Percentiles rank a stretch among this genome's conserved stretches.
These are phyloP conservation scores for Pestalotiopsis fici DNA, from an alignment of 2,329 filamentous ascomycete species.

Conservation along the genomic window DNA sequence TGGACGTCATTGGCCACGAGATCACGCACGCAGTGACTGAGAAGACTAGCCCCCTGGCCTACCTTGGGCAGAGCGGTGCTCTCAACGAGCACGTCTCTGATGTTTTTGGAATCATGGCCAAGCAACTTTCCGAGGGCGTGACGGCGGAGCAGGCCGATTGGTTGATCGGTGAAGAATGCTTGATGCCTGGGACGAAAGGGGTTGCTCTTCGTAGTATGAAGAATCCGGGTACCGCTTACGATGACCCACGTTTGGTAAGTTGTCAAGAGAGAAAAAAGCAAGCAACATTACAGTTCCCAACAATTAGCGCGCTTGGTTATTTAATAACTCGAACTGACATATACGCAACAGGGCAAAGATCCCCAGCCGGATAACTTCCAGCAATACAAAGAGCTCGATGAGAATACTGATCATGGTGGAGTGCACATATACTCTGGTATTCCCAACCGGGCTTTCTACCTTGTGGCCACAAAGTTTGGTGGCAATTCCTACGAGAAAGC, in stretches of 20 bases:
- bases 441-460: conserved; percentile 58
- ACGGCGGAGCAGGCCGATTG: conserved; percentile 52
- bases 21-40: conserved; percentile 57
- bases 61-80: conserved; percentile 52
- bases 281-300: no score
- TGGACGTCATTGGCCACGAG: conserved; percentile 54
- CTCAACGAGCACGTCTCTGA: conserved; percentile 60
- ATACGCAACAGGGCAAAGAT: conserved; percentile 38
- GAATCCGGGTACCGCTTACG: conserved; percentile 51
- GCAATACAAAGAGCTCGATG: conserved; percentile 36
- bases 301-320: no score
- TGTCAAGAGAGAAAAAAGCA: no score
- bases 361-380: conserved; percentile 52
- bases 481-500: conserved; percentile 57
- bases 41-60: conserved; percentile 49
- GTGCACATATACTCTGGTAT: conserved; percentile 60
- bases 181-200: conserved; percentile 51
- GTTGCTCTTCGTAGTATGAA: conserved; percentile 57
- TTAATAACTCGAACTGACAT: no score
- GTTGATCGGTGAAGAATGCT: conserved; percentile 54
- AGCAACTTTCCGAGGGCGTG: no score
- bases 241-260: conserved; percentile 18
- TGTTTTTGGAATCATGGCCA: conserved; percentile 58
- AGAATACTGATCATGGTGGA: conserved; percentile 49
- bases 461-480: conserved; percentile 46